These are phyloP conservation scores for Thelephora aurantiotincta DNA, from an alignment of 768 basidiomycete genomes.

Conservation along the genomic window DNA sequence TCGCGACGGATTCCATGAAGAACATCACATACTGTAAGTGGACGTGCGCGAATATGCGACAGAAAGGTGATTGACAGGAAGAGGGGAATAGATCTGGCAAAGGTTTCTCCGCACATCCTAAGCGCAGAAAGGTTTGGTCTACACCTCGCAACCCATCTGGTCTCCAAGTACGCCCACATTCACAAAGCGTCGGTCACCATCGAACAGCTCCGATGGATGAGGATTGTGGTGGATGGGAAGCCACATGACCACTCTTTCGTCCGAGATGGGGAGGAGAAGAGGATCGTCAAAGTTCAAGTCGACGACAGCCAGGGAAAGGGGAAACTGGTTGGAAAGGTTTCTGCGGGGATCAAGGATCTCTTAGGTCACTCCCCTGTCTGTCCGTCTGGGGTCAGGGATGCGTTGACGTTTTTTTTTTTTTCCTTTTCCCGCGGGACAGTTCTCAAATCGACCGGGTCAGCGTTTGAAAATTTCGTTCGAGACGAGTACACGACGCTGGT, in stretches of 20 bases:
- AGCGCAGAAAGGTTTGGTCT: slow-evolving; percentile 76
- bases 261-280: slow-evolving; percentile 86
- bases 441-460: slow-evolving; percentile 80
- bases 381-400: no score
- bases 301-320: slow-evolving; percentile 53
- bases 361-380: slow-evolving; percentile 33
- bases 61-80: no score
- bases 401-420: no score
- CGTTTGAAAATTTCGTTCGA: slow-evolving; percentile 66
- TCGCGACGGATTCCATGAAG: slow-evolving; percentile 77
- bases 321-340: slow-evolving; percentile 40
- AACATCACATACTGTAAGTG: slow-evolving; percentile 23
- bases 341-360: slow-evolving; percentile 64
- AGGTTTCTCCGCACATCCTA: slow-evolving; percentile 79
- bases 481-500: slow-evolving; percentile 84
- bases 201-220: slow-evolving; percentile 74
- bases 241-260: slow-evolving; percentile 72
- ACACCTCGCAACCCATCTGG: slow-evolving; percentile 73
- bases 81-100: slow-evolving; percentile 52
- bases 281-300: slow-evolving; percentile 37
- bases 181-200: slow-evolving; percentile 54
- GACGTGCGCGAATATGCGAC: not conserved
- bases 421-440: slow-evolving; percentile 29
- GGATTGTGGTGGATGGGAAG: slow-evolving; percentile 41
- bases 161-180: slow-evolving; percentile 69